Conservation (phyloP, 1,284 basidiomycete genomes). For the Coniferiporia weirii region DNA sequence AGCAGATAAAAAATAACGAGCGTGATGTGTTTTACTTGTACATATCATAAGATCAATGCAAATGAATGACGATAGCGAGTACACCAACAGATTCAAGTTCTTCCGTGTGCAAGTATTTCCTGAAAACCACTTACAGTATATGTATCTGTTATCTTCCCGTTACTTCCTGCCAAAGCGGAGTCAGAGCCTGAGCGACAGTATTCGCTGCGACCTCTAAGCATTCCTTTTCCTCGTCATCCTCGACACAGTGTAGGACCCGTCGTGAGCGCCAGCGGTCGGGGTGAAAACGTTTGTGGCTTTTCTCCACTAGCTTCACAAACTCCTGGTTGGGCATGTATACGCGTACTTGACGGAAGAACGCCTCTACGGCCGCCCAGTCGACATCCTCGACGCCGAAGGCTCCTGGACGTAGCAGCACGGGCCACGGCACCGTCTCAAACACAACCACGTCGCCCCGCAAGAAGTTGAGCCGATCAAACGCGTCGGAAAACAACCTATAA, state of each 20-base stretch:
- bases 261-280: slow-evolving; percentile 61
- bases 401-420: slow-evolving; percentile 49
- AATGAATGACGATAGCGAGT: neutral
- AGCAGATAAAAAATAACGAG: neutral
- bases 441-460: slow-evolving; percentile 42
- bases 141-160: slow-evolving; percentile 20
- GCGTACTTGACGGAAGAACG: slow-evolving; percentile 52
- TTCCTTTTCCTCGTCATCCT: slow-evolving; percentile 46
- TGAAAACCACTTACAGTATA: neutral
- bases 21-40: neutral
- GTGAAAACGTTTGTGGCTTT: slow-evolving; percentile 64
- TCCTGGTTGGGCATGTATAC: slow-evolving; percentile 33
- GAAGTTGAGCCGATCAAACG: slow-evolving; percentile 59
- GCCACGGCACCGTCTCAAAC: slow-evolving; percentile 67
- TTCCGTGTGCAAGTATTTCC: neutral
- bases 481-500: slow-evolving; percentile 51
- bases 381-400: slow-evolving; percentile 55
- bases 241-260: slow-evolving; percentile 45
- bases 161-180: slow-evolving; percentile 49
- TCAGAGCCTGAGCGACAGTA: slow-evolving; percentile 56
- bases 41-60: neutral
- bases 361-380: slow-evolving; percentile 61
- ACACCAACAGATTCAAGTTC: neutral
- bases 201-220: slow-evolving; percentile 56
- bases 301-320: slow-evolving; percentile 58